A percentile compares a stretch with the other conserved stretches of the same genome.
Evolutionary conservation across 345 rosid species (phyloP).

Genomic region (Euphorbia pulcherrima): DNA sequence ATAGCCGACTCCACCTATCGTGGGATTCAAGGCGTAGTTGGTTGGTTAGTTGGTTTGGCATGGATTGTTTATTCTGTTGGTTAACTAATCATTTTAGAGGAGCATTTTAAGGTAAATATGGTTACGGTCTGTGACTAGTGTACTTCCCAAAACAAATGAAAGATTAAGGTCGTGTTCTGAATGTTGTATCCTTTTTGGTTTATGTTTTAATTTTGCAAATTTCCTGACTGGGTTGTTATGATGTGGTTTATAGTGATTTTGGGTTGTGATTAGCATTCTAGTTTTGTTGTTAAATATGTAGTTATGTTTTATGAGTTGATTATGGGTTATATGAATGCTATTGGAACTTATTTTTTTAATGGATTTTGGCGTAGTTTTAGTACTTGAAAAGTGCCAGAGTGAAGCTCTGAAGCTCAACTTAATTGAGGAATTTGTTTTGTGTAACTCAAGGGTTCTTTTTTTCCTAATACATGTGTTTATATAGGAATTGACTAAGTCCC

Average conservation of each 20-base stretch:
- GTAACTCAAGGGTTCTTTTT: constrained; percentile 1
- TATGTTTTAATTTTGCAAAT: not conserved
- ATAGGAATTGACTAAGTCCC: not conserved
- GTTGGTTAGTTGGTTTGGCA: too few species aligned
- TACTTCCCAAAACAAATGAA: too few species aligned
- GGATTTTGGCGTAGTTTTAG: not conserved
- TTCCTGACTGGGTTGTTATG: not conserved
- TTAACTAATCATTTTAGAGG: too few species aligned
- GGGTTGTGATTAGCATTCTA: not conserved
- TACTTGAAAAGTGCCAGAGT: not conserved
- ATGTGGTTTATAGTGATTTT: not conserved
- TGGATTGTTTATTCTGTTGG: too few species aligned
- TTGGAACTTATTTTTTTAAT: not conserved
- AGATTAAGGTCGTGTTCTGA: too few species aligned
- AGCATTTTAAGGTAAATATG: too few species aligned
- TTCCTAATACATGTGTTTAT: not conserved
- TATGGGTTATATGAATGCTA: not conserved
- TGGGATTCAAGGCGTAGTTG: too few species aligned
- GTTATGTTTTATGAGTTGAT: not conserved
- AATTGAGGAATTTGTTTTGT: not conserved
- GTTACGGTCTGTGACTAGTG: too few species aligned
- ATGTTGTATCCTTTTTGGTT: too few species aligned
- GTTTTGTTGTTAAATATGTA: not conserved
- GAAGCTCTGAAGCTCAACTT: not conserved
- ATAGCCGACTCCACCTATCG: too few species aligned